Evolutionary conservation across 768 basidiomycete species (phyloP).

Genomic region (Serendipita sp.): DNA sequence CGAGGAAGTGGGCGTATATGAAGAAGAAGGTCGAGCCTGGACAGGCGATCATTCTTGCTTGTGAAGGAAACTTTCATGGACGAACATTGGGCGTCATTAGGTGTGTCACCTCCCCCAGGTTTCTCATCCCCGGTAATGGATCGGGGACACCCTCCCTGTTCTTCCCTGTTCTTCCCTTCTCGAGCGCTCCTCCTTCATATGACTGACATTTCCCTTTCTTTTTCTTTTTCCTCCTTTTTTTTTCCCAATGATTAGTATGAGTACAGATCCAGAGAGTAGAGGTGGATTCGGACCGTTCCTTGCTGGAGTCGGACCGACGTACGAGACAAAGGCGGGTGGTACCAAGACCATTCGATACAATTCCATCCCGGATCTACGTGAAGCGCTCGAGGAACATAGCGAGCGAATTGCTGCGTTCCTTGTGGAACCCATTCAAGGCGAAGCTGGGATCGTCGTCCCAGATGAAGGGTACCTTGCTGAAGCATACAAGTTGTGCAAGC

Average conservation of each 20-base stretch:
- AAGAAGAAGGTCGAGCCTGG: slow-evolving; percentile 69
- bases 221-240: background rate
- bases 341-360: slow-evolving; percentile 63
- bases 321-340: slow-evolving; percentile 33
- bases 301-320: slow-evolving; percentile 66
- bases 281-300: slow-evolving; percentile 85
- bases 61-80: slow-evolving; percentile 89
- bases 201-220: background rate
- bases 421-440: slow-evolving; percentile 97
- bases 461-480: slow-evolving; percentile 68
- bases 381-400: slow-evolving; percentile 66
- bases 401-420: slow-evolving; percentile 80
- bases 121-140: background rate
- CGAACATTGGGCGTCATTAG: slow-evolving; percentile 80
- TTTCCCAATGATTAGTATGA: slow-evolving; percentile 43
- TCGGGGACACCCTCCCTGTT: too few relatives aligned
- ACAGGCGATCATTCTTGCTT: slow-evolving; percentile 72
- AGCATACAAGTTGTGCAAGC: slow-evolving; percentile 71
- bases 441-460: slow-evolving; percentile 92
- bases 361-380: slow-evolving; percentile 62
- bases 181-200: background rate
- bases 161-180: too few relatives aligned
- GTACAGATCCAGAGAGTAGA: slow-evolving; percentile 83
- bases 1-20: slow-evolving; percentile 92
- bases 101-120: slow-evolving; percentile 20